These are phyloP conservation scores for Endoconidiophora polonica DNA, from an alignment of 2,329 filamentous ascomycete species.

Conservation along the genomic window DNA sequence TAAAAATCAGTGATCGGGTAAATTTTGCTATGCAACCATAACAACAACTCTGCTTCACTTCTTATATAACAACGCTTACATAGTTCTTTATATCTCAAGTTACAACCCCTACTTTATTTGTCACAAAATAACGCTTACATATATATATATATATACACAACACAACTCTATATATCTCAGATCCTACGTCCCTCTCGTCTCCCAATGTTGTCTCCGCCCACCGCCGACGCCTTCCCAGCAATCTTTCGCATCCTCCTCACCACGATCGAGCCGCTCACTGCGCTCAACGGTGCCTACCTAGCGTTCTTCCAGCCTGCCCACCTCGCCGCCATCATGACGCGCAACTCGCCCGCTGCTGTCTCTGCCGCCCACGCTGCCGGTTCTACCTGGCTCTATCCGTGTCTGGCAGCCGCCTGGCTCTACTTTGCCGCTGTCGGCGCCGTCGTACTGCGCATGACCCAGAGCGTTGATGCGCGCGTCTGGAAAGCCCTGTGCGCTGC, in stretches of 20 bases:
- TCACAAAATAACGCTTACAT: not conserved
- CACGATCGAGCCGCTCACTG: slow-evolving; percentile 6
- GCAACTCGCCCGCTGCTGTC: not conserved
- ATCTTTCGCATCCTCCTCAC: slow-evolving; percentile 6
- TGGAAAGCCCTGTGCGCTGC: slow-evolving; percentile 10
- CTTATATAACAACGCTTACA: too few species aligned
- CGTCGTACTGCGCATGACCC: not conserved
- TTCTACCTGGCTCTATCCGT: slow-evolving; percentile 9
- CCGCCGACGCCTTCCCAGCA: not conserved
- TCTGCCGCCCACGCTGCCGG: not conserved
- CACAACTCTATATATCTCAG: too few species aligned
- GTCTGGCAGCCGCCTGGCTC: slow-evolving; percentile 10
- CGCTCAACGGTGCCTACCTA: slow-evolving; percentile 8
- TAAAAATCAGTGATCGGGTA: too few species aligned
- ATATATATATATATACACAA: not conserved
- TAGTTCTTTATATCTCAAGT: too few species aligned
- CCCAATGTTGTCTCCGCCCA: not conserved
- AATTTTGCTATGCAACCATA: too few species aligned
- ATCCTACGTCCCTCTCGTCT: too few species aligned
- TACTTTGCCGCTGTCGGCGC: slow-evolving; percentile 9
- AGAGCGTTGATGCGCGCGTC: slow-evolving; percentile 4
- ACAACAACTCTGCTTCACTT: too few species aligned
- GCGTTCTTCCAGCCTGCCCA: slow-evolving; percentile 2
- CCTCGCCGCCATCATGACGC: slow-evolving; percentile 8
- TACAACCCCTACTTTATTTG: too few species aligned